A percentile compares a stretch with the other conserved stretches of the same genome.
These are phyloP conservation scores for Aspergillus transmontanensis DNA, from an alignment of 2,329 filamentous ascomycete species.

Conservation along the genomic window DNA sequence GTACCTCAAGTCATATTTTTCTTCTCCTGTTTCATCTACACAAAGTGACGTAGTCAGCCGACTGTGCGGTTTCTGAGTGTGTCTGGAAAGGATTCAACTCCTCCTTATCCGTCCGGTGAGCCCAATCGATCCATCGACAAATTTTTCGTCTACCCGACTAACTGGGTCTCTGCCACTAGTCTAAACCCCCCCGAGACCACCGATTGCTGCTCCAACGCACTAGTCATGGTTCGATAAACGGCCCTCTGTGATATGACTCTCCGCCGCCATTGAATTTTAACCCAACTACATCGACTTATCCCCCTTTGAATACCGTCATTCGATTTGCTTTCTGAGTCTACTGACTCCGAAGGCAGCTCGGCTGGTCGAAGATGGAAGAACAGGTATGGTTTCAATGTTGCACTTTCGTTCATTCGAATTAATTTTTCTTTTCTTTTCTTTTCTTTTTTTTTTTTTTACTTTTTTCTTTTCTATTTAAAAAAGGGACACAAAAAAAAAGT, in stretches of 20 bases:
- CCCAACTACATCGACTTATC: slow-evolving; percentile 18
- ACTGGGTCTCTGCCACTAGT: slow-evolving; percentile 16
- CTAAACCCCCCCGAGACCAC: background rate
- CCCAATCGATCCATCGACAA: slow-evolving; percentile 6
- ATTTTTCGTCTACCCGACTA: slow-evolving; percentile 15
- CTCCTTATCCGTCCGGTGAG: slow-evolving; percentile 1
- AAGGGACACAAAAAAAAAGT: slow-evolving; percentile 10
- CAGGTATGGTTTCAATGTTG: slow-evolving; percentile 36
- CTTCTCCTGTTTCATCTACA: background rate
- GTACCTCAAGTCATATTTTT: background rate
- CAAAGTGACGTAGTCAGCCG: background rate
- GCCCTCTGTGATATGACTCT: slow-evolving; percentile 26
- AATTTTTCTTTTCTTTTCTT: slow-evolving; percentile 7
- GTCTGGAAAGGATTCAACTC: background rate
- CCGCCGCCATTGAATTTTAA: slow-evolving; percentile 25
- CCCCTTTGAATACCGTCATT: slow-evolving; percentile 16
- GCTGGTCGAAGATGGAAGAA: slow-evolving; percentile 49
- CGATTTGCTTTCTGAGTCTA: slow-evolving; percentile 26
- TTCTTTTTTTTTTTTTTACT: background rate
- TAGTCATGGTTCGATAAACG: slow-evolving; percentile 14
- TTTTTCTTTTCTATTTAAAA: slow-evolving; percentile 6
- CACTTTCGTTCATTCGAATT: background rate
- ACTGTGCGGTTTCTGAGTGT: background rate
- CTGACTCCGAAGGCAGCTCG: slow-evolving; percentile 35
- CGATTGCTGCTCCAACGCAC: slow-evolving; percentile 3